These are phyloP conservation scores for Nepenthes gracilis DNA, from an alignment of 148 eudicot genomes.

Conservation along the genomic window DNA sequence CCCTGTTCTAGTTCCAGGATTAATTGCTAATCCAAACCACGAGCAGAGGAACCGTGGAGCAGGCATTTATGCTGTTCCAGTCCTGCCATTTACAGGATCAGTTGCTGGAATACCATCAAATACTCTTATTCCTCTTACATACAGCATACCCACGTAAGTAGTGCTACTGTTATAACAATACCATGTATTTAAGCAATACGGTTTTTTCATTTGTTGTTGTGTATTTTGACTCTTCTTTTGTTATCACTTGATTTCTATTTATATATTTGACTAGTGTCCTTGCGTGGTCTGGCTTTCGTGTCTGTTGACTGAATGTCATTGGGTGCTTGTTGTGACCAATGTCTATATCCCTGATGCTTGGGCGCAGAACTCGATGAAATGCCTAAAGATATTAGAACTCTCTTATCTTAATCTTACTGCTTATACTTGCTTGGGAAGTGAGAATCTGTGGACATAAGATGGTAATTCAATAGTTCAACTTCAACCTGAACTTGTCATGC, in stretches of 20 bases:
- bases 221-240: neutral
- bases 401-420: too few species aligned
- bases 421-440: too few species aligned
- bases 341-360: too few species aligned
- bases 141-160: slow-evolving; percentile 80
- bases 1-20: slow-evolving; percentile 62
- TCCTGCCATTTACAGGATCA: slow-evolving; percentile 46
- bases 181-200: neutral
- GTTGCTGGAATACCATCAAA: slow-evolving; percentile 57
- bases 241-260: neutral
- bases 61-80: slow-evolving; percentile 89
- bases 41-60: slow-evolving; percentile 70
- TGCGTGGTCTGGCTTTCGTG: neutral
- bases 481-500: too few species aligned
- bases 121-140: slow-evolving; percentile 86
- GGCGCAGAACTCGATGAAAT: too few species aligned
- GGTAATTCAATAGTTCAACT: too few species aligned
- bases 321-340: too few species aligned
- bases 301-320: too few species aligned
- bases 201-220: neutral
- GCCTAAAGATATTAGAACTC: too few species aligned
- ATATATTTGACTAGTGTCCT: neutral
- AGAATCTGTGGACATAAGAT: too few species aligned
- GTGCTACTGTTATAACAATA: too few species aligned
- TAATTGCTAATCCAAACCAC: slow-evolving; percentile 38